Conservation (phyloP, 2,329 filamentous ascomycete species). For the Colletotrichum higginsianum region DNA sequence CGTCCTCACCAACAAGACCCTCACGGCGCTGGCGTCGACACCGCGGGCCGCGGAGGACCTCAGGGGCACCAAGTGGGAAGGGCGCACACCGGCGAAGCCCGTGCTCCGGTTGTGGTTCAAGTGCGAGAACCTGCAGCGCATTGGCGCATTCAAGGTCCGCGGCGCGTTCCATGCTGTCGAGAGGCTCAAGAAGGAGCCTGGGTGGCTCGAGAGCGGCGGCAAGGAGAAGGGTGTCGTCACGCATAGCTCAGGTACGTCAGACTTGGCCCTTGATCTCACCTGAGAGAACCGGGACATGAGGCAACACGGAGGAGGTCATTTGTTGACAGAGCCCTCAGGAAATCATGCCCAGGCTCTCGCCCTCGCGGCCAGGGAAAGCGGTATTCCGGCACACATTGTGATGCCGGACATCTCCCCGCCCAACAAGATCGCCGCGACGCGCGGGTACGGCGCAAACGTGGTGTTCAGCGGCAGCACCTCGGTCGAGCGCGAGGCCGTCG, state of each 20-base stretch:
- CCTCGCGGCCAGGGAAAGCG: slow-evolving; percentile 82
- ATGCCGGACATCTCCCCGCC: slow-evolving; percentile 91
- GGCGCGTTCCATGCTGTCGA: slow-evolving; percentile 91
- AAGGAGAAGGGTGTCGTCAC: slow-evolving; percentile 83
- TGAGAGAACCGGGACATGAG: neutral
- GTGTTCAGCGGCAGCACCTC: slow-evolving; percentile 87
- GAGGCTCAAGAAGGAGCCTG: slow-evolving; percentile 74
- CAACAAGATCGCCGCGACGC: slow-evolving; percentile 89
- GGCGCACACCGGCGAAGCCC: slow-evolving; percentile 72
- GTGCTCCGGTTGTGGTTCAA: slow-evolving; percentile 89
- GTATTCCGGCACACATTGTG: slow-evolving; percentile 87
- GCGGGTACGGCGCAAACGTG: slow-evolving; percentile 82
- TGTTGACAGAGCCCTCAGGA: slow-evolving; percentile 64
- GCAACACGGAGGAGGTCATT: neutral
- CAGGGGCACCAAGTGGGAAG: slow-evolving; percentile 69
- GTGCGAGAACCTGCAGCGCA: slow-evolving; percentile 91
- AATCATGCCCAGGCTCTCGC: slow-evolving; percentile 96
- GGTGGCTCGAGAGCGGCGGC: slow-evolving; percentile 73
- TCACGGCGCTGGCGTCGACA: slow-evolving; percentile 82
- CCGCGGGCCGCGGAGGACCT: slow-evolving; percentile 71
- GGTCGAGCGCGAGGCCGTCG: slow-evolving; percentile 84
- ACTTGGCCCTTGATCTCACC: neutral
- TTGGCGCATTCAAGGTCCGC: slow-evolving; percentile 93
- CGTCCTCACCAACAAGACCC: slow-evolving; percentile 82
- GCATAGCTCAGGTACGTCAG: slow-evolving; percentile 83